Base-by-base conservation (phyloP, 768 basidiomycete species). In the Kwoniella dejecticola region DNA sequence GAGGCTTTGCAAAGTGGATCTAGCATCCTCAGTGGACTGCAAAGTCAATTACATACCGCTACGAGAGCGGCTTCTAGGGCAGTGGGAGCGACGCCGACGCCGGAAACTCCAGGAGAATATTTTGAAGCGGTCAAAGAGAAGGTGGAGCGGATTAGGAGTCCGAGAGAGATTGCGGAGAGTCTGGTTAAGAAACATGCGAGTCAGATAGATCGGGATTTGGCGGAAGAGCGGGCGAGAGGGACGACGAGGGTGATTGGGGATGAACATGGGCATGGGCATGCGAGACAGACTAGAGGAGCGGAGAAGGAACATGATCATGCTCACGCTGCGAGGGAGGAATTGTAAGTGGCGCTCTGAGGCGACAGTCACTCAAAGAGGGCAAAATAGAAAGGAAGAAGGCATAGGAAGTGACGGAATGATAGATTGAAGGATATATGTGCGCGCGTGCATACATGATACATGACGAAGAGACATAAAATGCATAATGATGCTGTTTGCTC, bases 1-100 rank as follows among this genome's bases (percentile, higher is more conserved):
- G 72, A 71, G 8, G 54, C 59, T 24, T 38, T 69, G 4, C 49
- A 55, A 1, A 52, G 57, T 4, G 72, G 72, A 8, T 66, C 64
- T 12, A 12, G 29, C 15, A 54, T 69, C 5, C 57, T 69, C 23
- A 47, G 33, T 6, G 55, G 57, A 7, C 42, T 64, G 2, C 52
- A 60, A 27, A 49, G 27, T 17, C 52, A 64, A 41, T 19, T 65
- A 23, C 60, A 66, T 41, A 47, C 29, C 11, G 65, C 60, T 23
- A 66, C 65, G 5, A 31, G 65, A 45, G 30, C 55, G 10, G 56
- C 60, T 10, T 46, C 50, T 13, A 52, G 49, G 15, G 67, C 63
- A 13, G 52, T 42, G 4, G 63, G 63, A 21, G 58, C 54, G 11
- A 68, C 67, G 11, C 63, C 67, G 23, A 41, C 63, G 4, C 63